These are phyloP conservation scores for Tarenaya hassleriana DNA, from an alignment of 345 rosid species.

Conservation along the genomic window DNA sequence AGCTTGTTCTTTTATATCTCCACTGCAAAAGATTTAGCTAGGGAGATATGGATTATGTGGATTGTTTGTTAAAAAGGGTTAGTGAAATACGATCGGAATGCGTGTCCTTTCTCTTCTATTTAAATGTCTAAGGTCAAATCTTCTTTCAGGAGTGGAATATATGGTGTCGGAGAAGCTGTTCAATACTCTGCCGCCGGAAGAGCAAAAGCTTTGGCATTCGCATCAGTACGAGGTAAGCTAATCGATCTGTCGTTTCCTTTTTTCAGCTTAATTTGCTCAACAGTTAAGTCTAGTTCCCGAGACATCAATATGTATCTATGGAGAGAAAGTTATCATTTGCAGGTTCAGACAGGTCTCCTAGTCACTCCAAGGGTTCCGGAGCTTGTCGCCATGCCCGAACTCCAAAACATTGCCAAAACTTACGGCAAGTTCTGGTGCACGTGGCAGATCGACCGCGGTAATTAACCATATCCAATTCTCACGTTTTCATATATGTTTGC, in stretches of 20 bases:
- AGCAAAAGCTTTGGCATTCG: constrained; percentile 79
- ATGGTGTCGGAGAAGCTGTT: constrained; percentile 56
- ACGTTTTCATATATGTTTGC: too few species aligned
- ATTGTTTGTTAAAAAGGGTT: not conserved
- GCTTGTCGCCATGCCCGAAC: constrained; percentile 46
- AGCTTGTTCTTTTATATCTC: too few species aligned
- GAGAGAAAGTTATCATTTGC: not conserved
- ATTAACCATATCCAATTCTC: too few species aligned
- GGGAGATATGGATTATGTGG: too few species aligned
- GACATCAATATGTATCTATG: not conserved
- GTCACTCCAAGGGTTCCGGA: constrained; percentile 59
- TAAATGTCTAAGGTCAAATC: too few species aligned
- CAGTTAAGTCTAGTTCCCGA: not conserved
- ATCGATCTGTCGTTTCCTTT: too few species aligned
- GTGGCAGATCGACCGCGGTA: constrained; percentile 77
- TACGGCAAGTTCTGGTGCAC: constrained; percentile 86
- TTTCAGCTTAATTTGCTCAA: not conserved
- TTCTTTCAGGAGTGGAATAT: constrained; percentile 56
- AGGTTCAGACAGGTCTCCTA: constrained; percentile 58
- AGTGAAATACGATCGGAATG: not conserved
- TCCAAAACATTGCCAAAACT: constrained; percentile 48
- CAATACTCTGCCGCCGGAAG: constrained; percentile 43
- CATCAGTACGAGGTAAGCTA: constrained; percentile 73
- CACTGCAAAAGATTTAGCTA: too few species aligned
- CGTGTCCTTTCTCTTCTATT: not conserved